Percentiles rank a stretch among this genome's conserved stretches.
Evolutionary conservation across 352 stramenopile species (phyloP).

Genomic region (Globisporangium nunn): DNA sequence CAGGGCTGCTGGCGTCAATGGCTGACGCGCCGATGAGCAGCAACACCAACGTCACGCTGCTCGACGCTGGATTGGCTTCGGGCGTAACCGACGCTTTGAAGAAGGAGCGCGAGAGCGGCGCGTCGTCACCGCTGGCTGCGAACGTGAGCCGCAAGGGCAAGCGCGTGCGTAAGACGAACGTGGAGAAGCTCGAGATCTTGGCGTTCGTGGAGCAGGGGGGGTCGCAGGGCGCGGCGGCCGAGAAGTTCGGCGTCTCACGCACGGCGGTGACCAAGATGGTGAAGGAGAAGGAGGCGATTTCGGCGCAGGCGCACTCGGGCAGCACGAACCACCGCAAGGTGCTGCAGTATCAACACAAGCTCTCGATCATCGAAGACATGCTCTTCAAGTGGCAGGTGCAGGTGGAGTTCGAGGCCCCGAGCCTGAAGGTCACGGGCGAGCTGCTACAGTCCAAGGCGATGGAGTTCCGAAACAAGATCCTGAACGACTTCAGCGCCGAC

Average conservation of each 20-base stretch:
- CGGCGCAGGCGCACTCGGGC: slow-evolving; percentile 56
- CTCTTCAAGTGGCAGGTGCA: slow-evolving; percentile 84
- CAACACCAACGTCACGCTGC: neutral
- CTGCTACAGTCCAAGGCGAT: slow-evolving; percentile 72
- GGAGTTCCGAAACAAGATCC: slow-evolving; percentile 78
- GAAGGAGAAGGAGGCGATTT: slow-evolving; percentile 73
- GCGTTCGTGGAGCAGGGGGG: slow-evolving; percentile 73
- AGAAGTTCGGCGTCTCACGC: slow-evolving; percentile 77
- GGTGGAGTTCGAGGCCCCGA: slow-evolving; percentile 56
- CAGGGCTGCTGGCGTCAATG: neutral
- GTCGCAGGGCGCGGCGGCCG: slow-evolving; percentile 63
- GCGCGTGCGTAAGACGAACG: slow-evolving; percentile 73
- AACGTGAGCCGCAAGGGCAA: slow-evolving; percentile 25
- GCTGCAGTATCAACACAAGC: slow-evolving; percentile 76
- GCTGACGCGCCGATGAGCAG: neutral
- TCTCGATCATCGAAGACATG: slow-evolving; percentile 83
- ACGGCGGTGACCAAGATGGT: slow-evolving; percentile 85
- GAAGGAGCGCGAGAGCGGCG: neutral
- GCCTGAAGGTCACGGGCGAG: slow-evolving; percentile 67
- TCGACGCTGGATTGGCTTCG: neutral
- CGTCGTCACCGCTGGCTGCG: neutral
- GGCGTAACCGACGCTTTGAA: neutral
- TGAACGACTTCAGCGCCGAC: slow-evolving; percentile 58
- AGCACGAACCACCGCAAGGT: slow-evolving; percentile 73
- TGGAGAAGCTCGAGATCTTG: slow-evolving; percentile 82